These are phyloP conservation scores for Rhodosporidiobolus odoratus DNA, from an alignment of 768 basidiomycete genomes.

Conservation along the genomic window DNA sequence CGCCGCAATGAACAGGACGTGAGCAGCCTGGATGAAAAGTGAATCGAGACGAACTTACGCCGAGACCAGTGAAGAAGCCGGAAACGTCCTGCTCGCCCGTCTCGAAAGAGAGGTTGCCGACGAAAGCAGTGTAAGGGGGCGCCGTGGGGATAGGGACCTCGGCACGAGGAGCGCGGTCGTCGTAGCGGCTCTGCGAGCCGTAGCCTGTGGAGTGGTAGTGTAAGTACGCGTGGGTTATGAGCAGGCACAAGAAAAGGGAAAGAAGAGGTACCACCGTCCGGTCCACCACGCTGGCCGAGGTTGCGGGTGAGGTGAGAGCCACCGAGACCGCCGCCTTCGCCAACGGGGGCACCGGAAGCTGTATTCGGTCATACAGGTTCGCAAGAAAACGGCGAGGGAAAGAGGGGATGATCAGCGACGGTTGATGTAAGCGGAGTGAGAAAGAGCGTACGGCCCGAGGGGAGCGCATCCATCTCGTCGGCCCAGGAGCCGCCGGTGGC, in stretches of 20 bases:
- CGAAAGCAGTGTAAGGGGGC: slow-evolving; percentile 92
- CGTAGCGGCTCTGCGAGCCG: slow-evolving; percentile 13
- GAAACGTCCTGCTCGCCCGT: slow-evolving; percentile 75
- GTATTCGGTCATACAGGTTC: not conserved
- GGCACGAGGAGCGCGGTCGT: slow-evolving; percentile 59
- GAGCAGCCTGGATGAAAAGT: not conserved
- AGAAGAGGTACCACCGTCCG: not conserved
- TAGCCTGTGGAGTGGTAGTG: not conserved
- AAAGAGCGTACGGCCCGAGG: slow-evolving; percentile 73
- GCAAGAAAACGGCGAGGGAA: not conserved
- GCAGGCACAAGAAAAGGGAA: not conserved
- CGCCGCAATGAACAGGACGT: not conserved
- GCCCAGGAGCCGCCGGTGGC: slow-evolving; percentile 92
- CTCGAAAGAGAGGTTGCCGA: slow-evolving; percentile 94
- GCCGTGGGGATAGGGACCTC: slow-evolving; percentile 92
- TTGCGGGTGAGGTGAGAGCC: slow-evolving; percentile 37
- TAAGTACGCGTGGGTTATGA: not conserved
- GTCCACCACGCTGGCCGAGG: not conserved
- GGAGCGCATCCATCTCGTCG: slow-evolving; percentile 92
- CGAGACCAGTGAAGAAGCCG: slow-evolving; percentile 60
- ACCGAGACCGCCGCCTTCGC: slow-evolving; percentile 21
- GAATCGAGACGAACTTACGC: not conserved
- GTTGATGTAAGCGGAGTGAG: not conserved
- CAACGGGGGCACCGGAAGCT: slow-evolving; percentile 14
- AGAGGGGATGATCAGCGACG: not conserved